phyloP scores from a whole-genome alignment of 2,329 filamentous ascomycete genomes.

The Neospermospora avenae region DNA sequence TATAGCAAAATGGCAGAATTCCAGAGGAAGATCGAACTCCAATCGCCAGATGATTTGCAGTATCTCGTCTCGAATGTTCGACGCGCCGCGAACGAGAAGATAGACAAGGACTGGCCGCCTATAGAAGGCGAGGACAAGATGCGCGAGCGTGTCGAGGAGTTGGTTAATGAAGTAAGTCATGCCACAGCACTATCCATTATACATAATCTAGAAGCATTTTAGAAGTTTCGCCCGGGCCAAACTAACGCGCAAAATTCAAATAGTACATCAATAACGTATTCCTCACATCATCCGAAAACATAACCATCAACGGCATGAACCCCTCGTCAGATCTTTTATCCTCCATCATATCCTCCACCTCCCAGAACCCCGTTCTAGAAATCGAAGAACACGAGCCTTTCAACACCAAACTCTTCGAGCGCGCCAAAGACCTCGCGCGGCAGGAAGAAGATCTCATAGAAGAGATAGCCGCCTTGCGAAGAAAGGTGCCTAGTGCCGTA shows the following conservation, averaged over 20 bases:
- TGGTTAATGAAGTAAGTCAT: conserved; percentile 53
- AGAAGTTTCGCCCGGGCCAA: neutral
- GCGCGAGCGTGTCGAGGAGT: conserved; percentile 54
- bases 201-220: neutral
- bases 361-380: conserved; percentile 19
- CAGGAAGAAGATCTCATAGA: conserved; percentile 63
- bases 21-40: conserved; percentile 76
- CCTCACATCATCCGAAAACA: conserved; percentile 54
- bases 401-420: conserved; percentile 55
- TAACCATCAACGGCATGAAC: conserved; percentile 58
- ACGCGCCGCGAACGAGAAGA: conserved; percentile 62
- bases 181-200: neutral
- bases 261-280: conserved; percentile 63
- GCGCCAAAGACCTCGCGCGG: conserved; percentile 57
- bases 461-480: conserved; percentile 50
- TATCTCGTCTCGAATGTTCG: conserved; percentile 69
- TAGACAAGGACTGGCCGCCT: conserved; percentile 66
- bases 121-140: conserved; percentile 58
- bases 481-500: conserved; percentile 22
- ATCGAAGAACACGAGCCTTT: conserved; percentile 55
- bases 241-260: neutral
- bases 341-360: conserved; percentile 31
- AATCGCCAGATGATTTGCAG: conserved; percentile 68
- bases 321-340: conserved; percentile 38
- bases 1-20: conserved; percentile 31